phyloP scores from a whole-genome alignment of 2,329 filamentous ascomycete genomes.

The Aspergillus tamarii region DNA sequence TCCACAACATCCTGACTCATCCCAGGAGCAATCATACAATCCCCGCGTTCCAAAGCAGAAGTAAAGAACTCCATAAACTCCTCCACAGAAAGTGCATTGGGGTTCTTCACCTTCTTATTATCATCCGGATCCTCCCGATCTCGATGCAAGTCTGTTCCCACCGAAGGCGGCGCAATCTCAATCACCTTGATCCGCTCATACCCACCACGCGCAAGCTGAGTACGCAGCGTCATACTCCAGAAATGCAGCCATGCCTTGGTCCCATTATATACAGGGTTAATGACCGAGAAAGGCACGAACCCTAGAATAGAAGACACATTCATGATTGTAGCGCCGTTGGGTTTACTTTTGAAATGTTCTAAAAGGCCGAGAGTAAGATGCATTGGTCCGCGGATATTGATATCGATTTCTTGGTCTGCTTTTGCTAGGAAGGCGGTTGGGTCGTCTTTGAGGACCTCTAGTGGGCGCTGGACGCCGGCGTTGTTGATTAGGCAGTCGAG shows the following conservation, averaged over 20 bases:
- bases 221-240: constrained; percentile 59
- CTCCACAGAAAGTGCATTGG: constrained; percentile 46
- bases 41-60: constrained; percentile 50
- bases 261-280: constrained; percentile 63
- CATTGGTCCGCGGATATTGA: constrained; percentile 62
- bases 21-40: constrained; percentile 55
- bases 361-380: constrained; percentile 56
- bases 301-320: constrained; percentile 60
- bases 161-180: constrained; percentile 60
- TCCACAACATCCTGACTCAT: constrained; percentile 45
- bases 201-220: constrained; percentile 48
- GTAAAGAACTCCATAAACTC: constrained; percentile 58
- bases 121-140: constrained; percentile 60
- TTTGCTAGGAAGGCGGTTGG: constrained; percentile 45
- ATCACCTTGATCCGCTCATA: constrained; percentile 51
- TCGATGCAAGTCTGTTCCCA: constrained; percentile 59
- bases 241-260: constrained; percentile 64
- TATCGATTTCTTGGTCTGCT: constrained; percentile 61
- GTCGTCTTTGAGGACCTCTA: constrained; percentile 47
- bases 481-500: constrained; percentile 65
- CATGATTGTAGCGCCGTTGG: constrained; percentile 49
- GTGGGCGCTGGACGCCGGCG: constrained; percentile 60
- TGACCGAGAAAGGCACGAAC: constrained; percentile 55
- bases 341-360: constrained; percentile 49
- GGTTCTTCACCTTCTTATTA: constrained; percentile 62